Evolutionary conservation across 2,329 filamentous ascomycete species (phyloP).

Genomic region (Saccharata proteae): DNA sequence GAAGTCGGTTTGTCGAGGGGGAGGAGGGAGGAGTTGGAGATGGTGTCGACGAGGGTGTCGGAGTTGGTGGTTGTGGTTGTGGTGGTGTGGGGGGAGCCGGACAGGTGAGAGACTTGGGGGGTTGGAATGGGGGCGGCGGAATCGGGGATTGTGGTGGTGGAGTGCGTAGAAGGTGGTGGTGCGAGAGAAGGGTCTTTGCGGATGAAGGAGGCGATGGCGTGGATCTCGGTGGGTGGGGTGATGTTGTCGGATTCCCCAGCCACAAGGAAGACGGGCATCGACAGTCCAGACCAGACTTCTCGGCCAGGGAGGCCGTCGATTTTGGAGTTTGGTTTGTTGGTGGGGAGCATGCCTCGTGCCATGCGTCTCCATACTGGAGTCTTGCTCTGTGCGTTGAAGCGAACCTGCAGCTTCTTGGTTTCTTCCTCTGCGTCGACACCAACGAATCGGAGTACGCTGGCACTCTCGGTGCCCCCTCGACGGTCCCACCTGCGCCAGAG

Average conservation of each 20-base stretch:
- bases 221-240: slow-evolving; percentile 58
- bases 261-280: slow-evolving; percentile 65
- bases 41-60: slow-evolving; percentile 5
- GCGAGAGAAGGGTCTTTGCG: slow-evolving; percentile 21
- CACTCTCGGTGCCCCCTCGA: slow-evolving; percentile 63
- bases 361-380: slow-evolving; percentile 76
- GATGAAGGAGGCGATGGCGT: slow-evolving; percentile 47
- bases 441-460: slow-evolving; percentile 68
- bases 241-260: slow-evolving; percentile 66
- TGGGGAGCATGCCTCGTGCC: slow-evolving; percentile 58
- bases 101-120: no score
- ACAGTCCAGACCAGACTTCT: slow-evolving; percentile 59
- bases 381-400: slow-evolving; percentile 71
- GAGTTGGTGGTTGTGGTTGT: slow-evolving; percentile 5
- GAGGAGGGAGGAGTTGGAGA: slow-evolving; percentile 3
- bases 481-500: slow-evolving; percentile 68
- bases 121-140: slow-evolving; percentile 39
- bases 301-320: slow-evolving; percentile 56
- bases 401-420: slow-evolving; percentile 54
- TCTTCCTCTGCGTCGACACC: slow-evolving; percentile 54
- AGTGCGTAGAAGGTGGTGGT: no score
- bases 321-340: slow-evolving; percentile 32
- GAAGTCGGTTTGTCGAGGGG: slow-evolving; percentile 10
- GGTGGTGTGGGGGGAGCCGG: slow-evolving; percentile 13
- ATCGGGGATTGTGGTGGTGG: slow-evolving; percentile 31